Conservation (phyloP, 1,284 basidiomycete species). For the Ustilago bromivora region DNA sequence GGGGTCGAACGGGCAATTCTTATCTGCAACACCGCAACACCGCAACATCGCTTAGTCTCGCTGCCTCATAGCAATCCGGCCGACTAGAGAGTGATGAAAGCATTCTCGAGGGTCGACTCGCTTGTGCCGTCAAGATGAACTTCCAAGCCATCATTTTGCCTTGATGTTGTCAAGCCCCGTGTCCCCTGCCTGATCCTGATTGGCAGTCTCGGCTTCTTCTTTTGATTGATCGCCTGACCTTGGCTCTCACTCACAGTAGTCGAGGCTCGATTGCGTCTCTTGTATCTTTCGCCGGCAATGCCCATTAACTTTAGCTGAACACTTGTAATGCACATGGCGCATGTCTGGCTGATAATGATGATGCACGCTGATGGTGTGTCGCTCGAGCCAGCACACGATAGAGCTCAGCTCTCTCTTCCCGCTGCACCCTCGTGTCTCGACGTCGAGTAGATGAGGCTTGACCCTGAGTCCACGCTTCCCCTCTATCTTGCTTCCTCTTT, state of each 20-base stretch:
- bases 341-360: conserved; percentile 4
- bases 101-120: too few relatives aligned
- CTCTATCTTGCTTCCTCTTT: not conserved
- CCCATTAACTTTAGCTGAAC: not conserved
- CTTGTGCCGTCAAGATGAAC: too few relatives aligned
- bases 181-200: conserved; percentile 6
- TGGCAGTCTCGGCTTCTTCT: not conserved
- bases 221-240: conserved; percentile 3
- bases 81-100: conserved; percentile 7
- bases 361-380: not conserved
- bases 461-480: not conserved
- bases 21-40: not conserved
- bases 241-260: too few relatives aligned
- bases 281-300: not conserved
- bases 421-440: not conserved
- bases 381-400: conserved; percentile 11
- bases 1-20: not conserved
- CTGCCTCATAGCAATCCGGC: conserved; percentile 1
- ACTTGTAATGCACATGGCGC: not conserved
- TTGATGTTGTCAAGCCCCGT: not conserved
- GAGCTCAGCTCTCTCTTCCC: conserved; percentile 7
- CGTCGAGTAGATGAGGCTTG: not conserved
- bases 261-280: not conserved
- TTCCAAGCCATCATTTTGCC: not conserved
- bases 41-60: too few relatives aligned